These are phyloP conservation scores for Tetraselmis striata DNA, from an alignment of 139 green algal species.

Conservation along the genomic window DNA sequence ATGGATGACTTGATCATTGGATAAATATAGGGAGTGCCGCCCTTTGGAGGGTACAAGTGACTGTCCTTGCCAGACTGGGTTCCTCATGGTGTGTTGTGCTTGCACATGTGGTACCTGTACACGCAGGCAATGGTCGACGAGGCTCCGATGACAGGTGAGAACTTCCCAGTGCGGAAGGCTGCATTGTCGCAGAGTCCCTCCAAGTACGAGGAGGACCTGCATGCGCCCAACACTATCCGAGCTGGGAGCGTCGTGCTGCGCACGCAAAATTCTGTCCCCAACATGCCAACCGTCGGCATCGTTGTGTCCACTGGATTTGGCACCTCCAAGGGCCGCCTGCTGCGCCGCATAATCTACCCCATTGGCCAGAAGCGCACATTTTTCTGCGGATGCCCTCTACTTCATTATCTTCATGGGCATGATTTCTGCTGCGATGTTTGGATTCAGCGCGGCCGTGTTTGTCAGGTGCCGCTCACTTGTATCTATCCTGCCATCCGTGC, in stretches of 20 bases:
- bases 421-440: background rate
- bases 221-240: background rate
- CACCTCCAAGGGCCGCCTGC: conserved; percentile 61
- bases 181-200: background rate
- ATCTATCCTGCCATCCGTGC: too few relatives aligned
- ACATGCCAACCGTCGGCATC: conserved; percentile 31
- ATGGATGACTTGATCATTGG: too few relatives aligned
- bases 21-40: too few relatives aligned
- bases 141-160: background rate
- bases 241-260: background rate
- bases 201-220: background rate
- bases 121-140: background rate
- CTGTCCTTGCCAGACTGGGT: too few relatives aligned
- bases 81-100: too few relatives aligned
- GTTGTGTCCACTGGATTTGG: conserved; percentile 57
- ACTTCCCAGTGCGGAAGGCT: background rate
- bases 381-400: background rate
- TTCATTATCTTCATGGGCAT: conserved; percentile 7
- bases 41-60: too few relatives aligned
- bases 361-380: background rate
- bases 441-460: background rate
- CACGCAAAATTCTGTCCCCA: background rate
- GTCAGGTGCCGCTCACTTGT: background rate
- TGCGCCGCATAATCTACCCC: conserved; percentile 17
- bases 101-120: too few relatives aligned